phyloP scores from a whole-genome alignment of 805 yeast species.

The Citeromyces nyonsensis region DNA sequence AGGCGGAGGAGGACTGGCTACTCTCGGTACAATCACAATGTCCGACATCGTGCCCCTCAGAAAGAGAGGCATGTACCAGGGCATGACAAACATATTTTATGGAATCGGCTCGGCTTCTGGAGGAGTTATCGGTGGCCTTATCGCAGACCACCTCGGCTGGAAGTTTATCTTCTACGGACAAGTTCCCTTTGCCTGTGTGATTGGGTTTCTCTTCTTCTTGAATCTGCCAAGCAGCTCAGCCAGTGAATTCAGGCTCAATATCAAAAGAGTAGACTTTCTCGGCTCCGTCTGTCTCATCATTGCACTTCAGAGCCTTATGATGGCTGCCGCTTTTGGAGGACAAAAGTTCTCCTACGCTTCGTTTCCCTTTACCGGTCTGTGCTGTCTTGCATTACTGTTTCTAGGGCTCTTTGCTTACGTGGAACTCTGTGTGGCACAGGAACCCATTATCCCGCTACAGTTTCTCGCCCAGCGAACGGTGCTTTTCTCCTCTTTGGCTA shows the following conservation, averaged over 20 bases:
- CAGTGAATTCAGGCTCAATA: constrained; percentile 23
- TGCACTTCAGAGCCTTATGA: constrained; percentile 26
- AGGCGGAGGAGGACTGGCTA: constrained; percentile 83
- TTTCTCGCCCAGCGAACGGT: constrained; percentile 44
- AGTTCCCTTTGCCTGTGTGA: constrained; percentile 32
- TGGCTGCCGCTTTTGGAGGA: constrained; percentile 40
- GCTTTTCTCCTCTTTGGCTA: constrained; percentile 46
- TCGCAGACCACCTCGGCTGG: constrained; percentile 48
- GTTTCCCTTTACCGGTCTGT: constrained; percentile 15
- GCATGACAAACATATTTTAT: constrained; percentile 64
- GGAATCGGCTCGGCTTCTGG: constrained; percentile 72
- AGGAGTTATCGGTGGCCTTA: constrained; percentile 46
- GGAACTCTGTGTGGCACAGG: constrained; percentile 24
- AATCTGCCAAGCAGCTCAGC: constrained; percentile 23
- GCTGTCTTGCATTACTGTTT: constrained; percentile 17
- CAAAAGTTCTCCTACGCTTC: constrained; percentile 24
- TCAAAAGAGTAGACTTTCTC: constrained; percentile 38
- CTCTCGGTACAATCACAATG: constrained; percentile 62
- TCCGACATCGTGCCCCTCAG: constrained; percentile 73
- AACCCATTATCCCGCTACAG: constrained; percentile 49
- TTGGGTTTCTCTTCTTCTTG: constrained; percentile 21
- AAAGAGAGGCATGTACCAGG: constrained; percentile 75
- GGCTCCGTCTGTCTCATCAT: constrained; percentile 30
- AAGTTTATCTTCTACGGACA: constrained; percentile 44
- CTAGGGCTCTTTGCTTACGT: constrained; percentile 24